Evolutionary conservation across 2,329 filamentous ascomycete genomes (phyloP), one percentile per base, ranked within the genome.

Genomic region (Fusarium irregulare): DNA sequence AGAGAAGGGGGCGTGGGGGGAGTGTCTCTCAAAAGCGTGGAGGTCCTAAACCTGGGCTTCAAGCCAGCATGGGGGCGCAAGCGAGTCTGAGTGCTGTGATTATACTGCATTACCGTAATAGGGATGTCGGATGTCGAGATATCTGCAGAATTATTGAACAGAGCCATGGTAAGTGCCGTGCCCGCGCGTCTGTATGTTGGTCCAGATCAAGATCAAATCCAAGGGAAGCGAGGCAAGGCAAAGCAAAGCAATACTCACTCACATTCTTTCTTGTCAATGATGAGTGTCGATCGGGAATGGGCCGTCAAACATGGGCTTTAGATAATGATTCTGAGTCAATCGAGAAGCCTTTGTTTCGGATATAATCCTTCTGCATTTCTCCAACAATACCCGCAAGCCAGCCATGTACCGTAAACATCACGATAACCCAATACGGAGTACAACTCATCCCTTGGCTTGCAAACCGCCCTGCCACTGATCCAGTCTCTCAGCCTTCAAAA

Each of bases 21-120:
- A 28, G 68, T 70, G 67, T 70, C 67, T 68, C 59, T 68, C 25
- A 48, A 60, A 55, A 68, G 68, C 50, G 68, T 70, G 68, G 68
- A 68, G 68, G 67, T 70, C 53, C 53, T 48, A 58, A 59, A 45
- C 49, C 20, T 49, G 42, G 66, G 59, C 60, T 56, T 56, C 30
- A 20, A 56, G 37, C 37, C 55, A 40, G 49, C 54, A 70, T 70
- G 67, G 67, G 63, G 67, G 67, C 67, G 58, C 48, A 57, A 62
- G 58, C 49, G 54, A 63, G 58, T 53, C 59, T 54, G 50, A 37
- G 42, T 56, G 44, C 37, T 64, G 68, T 64, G 41, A 54, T 60
- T 51, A 56, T 56, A 44, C 42, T 64, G 62, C 20, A 54, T 47
- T 27, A 56, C 32, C 40, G 41, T 48, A 51, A 25, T 48, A 40